Base-by-base conservation (phyloP, 2,329 filamentous ascomycete species). In the Parastagonospora nodorum region DNA sequence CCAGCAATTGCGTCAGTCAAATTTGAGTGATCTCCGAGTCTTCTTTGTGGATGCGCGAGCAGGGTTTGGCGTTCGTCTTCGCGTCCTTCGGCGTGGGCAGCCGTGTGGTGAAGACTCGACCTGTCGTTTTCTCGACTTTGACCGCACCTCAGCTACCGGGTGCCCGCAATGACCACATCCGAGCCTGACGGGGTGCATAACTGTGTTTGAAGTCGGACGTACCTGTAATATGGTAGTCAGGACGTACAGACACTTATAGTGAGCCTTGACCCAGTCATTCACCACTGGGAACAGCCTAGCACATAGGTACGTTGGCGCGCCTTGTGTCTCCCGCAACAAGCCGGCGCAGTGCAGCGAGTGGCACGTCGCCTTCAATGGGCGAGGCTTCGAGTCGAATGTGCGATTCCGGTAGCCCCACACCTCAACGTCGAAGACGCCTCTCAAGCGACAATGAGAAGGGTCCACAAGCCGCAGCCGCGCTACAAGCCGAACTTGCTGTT, bases 241-340 rank as follows among this genome's bases (percentile, higher is more conserved):
- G 71, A 53, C 63, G 68, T 68, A 73, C 70, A 59, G 57, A 58
- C 50, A 67, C 61, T 62, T 58, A 60, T 56, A 51, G 55, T 37
- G 51, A 53, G 45, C 51, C 57, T 51, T 57, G 53, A 51, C 48
- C 59, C 56, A 50, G 44, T 35, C 51, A 36, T 45, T 47, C 41
- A 51, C 54, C 47, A 60, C 51, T 61, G 43, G 43, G 58, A 57
- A 59, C 58, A 63, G 60, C 58, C 42, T 55, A 48, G 52, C 40
- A 42, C 42, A 45, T 51, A 35, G 48, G 45, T 56, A 54, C 58
- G 50, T 53, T 48, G 58, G 58, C 58, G 58, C 57, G 50, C 50
- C 53, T 50, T 66, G 65, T 63, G 58, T 61, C 63, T 58, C 52
- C 53, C 47, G 51, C 58, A 52, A 60, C 52, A 46, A 63, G 57